Base-by-base conservation (phyloP, 176 grass and related monocot genomes). In the Oryza punctata region DNA sequence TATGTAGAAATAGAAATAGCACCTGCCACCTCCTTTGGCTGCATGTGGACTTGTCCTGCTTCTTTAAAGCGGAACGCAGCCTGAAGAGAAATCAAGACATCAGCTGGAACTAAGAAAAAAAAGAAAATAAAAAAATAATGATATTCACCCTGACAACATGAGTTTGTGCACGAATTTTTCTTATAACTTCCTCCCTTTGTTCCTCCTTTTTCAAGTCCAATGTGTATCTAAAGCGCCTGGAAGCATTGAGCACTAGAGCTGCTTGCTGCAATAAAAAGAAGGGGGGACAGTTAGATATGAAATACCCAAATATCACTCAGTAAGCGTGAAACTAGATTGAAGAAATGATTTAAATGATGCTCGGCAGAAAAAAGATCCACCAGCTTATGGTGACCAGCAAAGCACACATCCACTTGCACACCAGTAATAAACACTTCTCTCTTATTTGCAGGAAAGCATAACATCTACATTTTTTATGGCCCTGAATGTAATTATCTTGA, bases 191-290 rank as follows among this genome's bases (percentile, higher is more conserved):
- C 73, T 98, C 93, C 72, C 87, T 98, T 40, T 94, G 88, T 78
- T 82, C 78, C 68, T 85, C 89, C 88, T 70, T 98, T 90, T 94
- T 95, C 73, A 98, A 92, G 79, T 98, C 96, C 18, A 98, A 66
- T 2, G 96, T 98, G 37, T 98, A 98, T 78, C 96, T 88, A 83
- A 98, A 98, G 59, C 96, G 84, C 30, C 96, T 92, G 43, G 96
- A 93, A 25, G 96, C 93, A 87, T 98, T 98, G 77, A 98, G 72
- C 32, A 93, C 96, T 69, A 95, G 87, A 29, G 89, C 93, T 75
- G 91, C 88, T 94, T 88, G 87, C 96, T 98, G 84, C 70, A 85
- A 49, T 41, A 40, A 12, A 84, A 30, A 78, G 19, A 26, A 71
- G 75, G 40, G 63, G 29, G 66, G 14, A 12, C 12, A 1, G 59